Conservation (phyloP, 1,284 basidiomycete species). For the Somion occarium region DNA sequence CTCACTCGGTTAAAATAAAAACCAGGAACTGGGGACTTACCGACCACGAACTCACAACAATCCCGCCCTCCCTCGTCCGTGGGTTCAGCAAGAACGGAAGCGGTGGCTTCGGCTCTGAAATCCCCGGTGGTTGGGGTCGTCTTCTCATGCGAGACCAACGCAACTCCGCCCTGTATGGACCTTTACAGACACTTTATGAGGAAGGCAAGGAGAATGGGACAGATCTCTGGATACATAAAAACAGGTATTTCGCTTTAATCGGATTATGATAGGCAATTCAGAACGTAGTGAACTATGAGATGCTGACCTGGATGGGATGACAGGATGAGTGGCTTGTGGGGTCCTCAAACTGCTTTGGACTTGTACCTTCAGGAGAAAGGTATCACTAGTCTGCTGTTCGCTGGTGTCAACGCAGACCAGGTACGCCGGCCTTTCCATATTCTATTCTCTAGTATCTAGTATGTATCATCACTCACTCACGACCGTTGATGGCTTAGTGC, state of each 20-base stretch:
- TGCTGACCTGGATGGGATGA: too few species aligned
- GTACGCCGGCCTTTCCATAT: slow-evolving; percentile 26
- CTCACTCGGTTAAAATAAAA: not conserved
- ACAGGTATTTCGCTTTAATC: slow-evolving; percentile 39
- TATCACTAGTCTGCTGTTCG: slow-evolving; percentile 56
- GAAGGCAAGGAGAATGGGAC: slow-evolving; percentile 49
- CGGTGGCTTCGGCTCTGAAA: slow-evolving; percentile 53
- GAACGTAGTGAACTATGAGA: not conserved
- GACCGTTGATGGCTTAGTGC: slow-evolving; percentile 34
- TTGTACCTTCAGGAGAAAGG: slow-evolving; percentile 59
- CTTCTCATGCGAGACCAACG: slow-evolving; percentile 55
- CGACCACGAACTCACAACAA: slow-evolving; percentile 53
- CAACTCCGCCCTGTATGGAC: slow-evolving; percentile 56
- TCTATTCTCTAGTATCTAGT: not conserved
- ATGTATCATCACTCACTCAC: not conserved
- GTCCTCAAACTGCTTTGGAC: slow-evolving; percentile 53
- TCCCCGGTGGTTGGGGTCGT: slow-evolving; percentile 51
- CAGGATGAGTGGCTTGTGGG: slow-evolving; percentile 68
- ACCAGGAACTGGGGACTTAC: slow-evolving; percentile 68
- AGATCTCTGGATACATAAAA: slow-evolving; percentile 72
- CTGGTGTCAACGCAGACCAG: slow-evolving; percentile 68
- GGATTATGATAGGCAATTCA: not conserved
- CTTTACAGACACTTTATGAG: slow-evolving; percentile 51
- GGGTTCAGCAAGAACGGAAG: slow-evolving; percentile 45
- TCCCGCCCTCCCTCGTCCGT: slow-evolving; percentile 52